These are phyloP conservation scores for Clonostachys sp. DNA, from an alignment of 2,329 filamentous ascomycete species.

Conservation along the genomic window DNA sequence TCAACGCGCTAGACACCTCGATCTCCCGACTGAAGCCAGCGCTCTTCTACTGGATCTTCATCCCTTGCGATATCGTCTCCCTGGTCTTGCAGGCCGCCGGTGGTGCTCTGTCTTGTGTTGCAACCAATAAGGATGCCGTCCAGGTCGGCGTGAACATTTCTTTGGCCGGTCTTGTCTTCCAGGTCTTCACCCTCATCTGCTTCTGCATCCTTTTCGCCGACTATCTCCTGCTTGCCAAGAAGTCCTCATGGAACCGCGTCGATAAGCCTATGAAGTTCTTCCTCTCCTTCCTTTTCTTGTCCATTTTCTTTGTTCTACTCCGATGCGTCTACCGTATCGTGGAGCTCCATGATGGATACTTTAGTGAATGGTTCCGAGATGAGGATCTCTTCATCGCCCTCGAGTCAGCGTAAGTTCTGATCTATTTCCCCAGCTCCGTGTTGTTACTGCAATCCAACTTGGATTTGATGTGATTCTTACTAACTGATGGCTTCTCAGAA, in stretches of 20 bases:
- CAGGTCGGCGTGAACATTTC: slow-evolving; percentile 37
- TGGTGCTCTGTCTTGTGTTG: slow-evolving; percentile 33
- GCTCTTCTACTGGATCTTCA: slow-evolving; percentile 29
- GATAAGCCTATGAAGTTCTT: slow-evolving; percentile 39
- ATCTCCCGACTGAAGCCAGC: slow-evolving; percentile 22
- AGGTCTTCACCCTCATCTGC: slow-evolving; percentile 38
- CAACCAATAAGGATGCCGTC: slow-evolving; percentile 26
- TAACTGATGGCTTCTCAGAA: background rate
- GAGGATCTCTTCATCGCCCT: slow-evolving; percentile 47
- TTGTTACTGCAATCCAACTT: too few species aligned
- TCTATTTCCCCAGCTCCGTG: too few species aligned
- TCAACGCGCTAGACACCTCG: slow-evolving; percentile 11
- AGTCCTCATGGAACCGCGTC: slow-evolving; percentile 11
- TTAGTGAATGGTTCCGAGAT: slow-evolving; percentile 45
- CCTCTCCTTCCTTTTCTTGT: slow-evolving; percentile 38
- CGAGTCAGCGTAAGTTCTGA: slow-evolving; percentile 28
- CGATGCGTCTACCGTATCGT: slow-evolving; percentile 54
- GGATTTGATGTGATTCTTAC: too few species aligned
- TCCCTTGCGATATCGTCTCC: slow-evolving; percentile 43
- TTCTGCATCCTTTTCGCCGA: slow-evolving; percentile 34
- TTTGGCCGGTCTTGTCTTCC: slow-evolving; percentile 42
- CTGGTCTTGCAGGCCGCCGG: slow-evolving; percentile 45
- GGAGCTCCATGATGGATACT: slow-evolving; percentile 53
- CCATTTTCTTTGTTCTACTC: slow-evolving; percentile 51
- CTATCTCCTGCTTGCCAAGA: slow-evolving; percentile 21